Percentiles rank a stretch among this genome's conserved stretches.
Evolutionary conservation across 1,284 basidiomycete species (phyloP).

Genomic region (Mycosarcoma maydis): DNA sequence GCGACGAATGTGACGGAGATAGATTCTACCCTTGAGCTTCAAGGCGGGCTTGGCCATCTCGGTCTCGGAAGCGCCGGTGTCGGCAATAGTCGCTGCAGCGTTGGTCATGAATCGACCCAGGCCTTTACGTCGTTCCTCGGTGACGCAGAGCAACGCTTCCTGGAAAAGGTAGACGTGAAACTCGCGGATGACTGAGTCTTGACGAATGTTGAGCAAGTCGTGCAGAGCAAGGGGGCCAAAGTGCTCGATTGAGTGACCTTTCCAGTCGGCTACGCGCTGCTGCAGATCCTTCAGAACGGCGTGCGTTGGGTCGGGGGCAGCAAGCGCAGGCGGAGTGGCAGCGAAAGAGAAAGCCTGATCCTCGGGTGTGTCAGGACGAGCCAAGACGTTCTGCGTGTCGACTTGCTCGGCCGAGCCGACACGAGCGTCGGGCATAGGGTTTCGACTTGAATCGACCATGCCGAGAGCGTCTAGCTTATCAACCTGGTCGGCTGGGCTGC

Average conservation of each 20-base stretch:
- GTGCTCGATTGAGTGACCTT: constrained; percentile 82
- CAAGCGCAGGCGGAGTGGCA: constrained; percentile 49
- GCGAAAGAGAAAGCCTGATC: constrained; percentile 49
- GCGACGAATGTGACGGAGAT: constrained; percentile 88
- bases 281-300: constrained; percentile 86
- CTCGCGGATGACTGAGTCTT: constrained; percentile 84
- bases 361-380: constrained; percentile 19
- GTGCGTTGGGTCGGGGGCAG: constrained; percentile 71
- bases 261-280: constrained; percentile 90
- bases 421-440: constrained; percentile 24
- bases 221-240: constrained; percentile 89
- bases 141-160: constrained; percentile 94
- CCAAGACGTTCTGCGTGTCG: constrained; percentile 37
- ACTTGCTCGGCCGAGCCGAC: constrained; percentile 31
- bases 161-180: constrained; percentile 96
- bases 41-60: constrained; percentile 75
- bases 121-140: constrained; percentile 85
- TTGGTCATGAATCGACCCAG: constrained; percentile 77
- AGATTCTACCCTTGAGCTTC: constrained; percentile 91
- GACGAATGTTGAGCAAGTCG: constrained; percentile 85
- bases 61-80: constrained; percentile 4
- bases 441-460: constrained; percentile 7
- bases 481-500: constrained; percentile 19
- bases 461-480: background rate
- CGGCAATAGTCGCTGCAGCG: constrained; percentile 52